Conservation (phyloP, 352 stramenopile genomes). For the Phytophthora sp. region DNA sequence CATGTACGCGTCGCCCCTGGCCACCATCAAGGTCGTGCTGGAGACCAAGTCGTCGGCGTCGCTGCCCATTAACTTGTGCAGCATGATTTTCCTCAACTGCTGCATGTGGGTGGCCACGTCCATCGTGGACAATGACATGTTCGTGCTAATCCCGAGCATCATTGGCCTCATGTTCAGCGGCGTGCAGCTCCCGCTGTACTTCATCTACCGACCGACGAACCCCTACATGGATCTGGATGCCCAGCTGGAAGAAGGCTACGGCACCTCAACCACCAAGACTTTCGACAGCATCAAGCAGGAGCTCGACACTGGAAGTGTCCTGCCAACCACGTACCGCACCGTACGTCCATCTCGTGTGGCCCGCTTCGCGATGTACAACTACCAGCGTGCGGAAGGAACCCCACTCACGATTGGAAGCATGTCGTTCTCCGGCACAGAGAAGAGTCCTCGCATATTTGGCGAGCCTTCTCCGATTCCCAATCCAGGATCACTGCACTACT, state of each 20-base stretch:
- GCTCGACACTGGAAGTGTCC: neutral
- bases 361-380: conserved; percentile 23
- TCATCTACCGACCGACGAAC: conserved; percentile 40
- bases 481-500: conserved; percentile 13
- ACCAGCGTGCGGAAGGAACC: conserved; percentile 30
- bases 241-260: conserved; percentile 28
- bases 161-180: conserved; percentile 44
- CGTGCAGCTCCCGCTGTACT: conserved; percentile 61
- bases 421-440: conserved; percentile 21
- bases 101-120: conserved; percentile 60
- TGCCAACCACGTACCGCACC: conserved; percentile 23
- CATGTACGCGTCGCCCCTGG: conserved; percentile 66
- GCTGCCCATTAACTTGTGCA: conserved; percentile 57
- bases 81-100: conserved; percentile 59
- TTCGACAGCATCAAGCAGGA: conserved; percentile 13
- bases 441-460: conserved; percentile 14
- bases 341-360: conserved; percentile 33
- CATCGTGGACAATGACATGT: conserved; percentile 45
- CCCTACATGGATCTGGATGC: conserved; percentile 26
- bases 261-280: conserved; percentile 6
- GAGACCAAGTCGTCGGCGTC: conserved; percentile 55
- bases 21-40: conserved; percentile 55
- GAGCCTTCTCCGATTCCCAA: conserved; percentile 14
- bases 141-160: conserved; percentile 55
- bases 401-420: conserved; percentile 15